phyloP scores from a whole-genome alignment of 768 basidiomycete genomes.

The Auricularia auricula-judae region DNA sequence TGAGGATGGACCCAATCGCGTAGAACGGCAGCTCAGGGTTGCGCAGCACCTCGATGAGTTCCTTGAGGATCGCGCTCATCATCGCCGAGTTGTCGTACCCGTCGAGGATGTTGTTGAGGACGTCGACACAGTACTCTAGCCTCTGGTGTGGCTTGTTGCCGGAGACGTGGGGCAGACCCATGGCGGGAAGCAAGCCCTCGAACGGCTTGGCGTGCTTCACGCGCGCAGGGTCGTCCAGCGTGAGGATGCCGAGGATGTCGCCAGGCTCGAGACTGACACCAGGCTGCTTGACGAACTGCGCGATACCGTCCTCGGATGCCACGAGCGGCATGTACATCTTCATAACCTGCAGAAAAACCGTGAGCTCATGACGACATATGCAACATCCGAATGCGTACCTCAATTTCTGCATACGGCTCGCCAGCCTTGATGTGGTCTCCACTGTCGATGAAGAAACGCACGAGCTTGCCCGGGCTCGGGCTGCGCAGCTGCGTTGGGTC shows the following conservation, averaged over 20 bases:
- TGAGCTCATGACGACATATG: constrained; percentile 4
- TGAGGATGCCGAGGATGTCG: constrained; percentile 93
- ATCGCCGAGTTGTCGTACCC: constrained; percentile 95
- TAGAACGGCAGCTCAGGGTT: constrained; percentile 83
- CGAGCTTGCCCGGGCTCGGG: constrained; percentile 92
- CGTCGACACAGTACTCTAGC: constrained; percentile 57
- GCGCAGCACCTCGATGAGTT: constrained; percentile 71
- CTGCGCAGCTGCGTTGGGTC: constrained; percentile 95
- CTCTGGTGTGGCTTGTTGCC: constrained; percentile 89
- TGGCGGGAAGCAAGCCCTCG: constrained; percentile 80
- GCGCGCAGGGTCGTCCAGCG: constrained; percentile 88
- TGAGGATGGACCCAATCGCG: constrained; percentile 72
- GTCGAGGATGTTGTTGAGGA: constrained; percentile 84
- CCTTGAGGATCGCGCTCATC: constrained; percentile 79
- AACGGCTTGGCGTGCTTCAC: constrained; percentile 99
- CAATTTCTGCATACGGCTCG: constrained; percentile 96
- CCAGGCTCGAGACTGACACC: constrained; percentile 95
- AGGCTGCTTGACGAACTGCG: constrained; percentile 96
- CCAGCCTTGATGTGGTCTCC: constrained; percentile 97
- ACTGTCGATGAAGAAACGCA: constrained; percentile 89
- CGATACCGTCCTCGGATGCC: constrained; percentile 85
- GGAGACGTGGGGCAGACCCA: constrained; percentile 76
- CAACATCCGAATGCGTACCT: constrained; percentile 37
- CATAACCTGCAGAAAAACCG: constrained; percentile 53
- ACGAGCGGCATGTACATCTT: constrained; percentile 99